Evolutionary conservation across 2,329 filamentous ascomycete genomes (phyloP).

Genomic region (Verticillium isaacii): DNA sequence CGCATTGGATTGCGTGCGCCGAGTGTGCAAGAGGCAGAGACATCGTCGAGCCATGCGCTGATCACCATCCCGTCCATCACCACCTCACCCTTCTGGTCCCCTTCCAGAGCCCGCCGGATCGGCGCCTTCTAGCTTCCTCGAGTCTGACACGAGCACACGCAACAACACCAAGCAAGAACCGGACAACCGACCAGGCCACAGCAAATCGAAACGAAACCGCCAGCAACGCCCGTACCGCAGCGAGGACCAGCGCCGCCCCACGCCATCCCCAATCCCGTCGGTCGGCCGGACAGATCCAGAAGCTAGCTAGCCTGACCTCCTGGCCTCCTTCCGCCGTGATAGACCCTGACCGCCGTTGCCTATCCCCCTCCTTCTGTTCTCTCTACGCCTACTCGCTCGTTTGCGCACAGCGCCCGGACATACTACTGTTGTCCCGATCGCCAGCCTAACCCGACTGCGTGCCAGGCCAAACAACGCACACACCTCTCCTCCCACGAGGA

Average conservation of each 20-base stretch:
- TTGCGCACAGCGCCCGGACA: no score
- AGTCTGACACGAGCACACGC: neutral
- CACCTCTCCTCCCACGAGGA: neutral
- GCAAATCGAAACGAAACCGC: no score
- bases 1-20: no score
- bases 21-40: neutral
- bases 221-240: neutral
- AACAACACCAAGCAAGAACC: neutral
- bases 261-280: neutral
- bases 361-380: neutral
- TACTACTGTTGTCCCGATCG: neutral
- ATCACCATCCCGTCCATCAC: neutral
- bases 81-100: no score
- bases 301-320: neutral
- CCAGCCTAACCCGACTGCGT: neutral
- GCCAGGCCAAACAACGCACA: neutral
- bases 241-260: neutral
- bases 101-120: neutral
- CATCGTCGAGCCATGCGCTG: neutral
- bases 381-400: neutral
- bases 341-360: neutral
- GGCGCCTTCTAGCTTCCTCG: neutral
- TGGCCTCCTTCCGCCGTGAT: neutral
- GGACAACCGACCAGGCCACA: neutral
- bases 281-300: neutral